Base-by-base conservation (phyloP, 345 rosid genomes). In the Draba incana region DNA sequence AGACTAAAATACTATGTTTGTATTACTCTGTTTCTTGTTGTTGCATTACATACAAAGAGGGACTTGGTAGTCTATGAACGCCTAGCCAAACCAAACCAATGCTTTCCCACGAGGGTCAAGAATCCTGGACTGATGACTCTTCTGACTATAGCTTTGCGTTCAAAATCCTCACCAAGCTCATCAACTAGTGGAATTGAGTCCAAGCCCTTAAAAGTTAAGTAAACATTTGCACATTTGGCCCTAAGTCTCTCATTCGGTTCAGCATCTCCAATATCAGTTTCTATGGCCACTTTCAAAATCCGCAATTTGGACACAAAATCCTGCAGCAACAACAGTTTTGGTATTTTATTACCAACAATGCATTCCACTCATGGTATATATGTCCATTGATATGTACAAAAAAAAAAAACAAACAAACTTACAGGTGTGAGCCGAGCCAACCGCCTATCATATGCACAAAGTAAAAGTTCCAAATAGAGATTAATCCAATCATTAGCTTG, bases 231-330 rank as follows among this genome's bases (percentile, higher is more conserved):
- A 20, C 46, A 2, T 10, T 57, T 38, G 28, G 62, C 62, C 31
- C 20, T 38, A 46, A 57, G 62, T 38, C 31, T 57, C 46, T 38
- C 45, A 16, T 57, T 35, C 1, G 42, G 43, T n/a, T 23, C 8
- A 13, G 5, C 13, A 59, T 43, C 62, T 10, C 39, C 10, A 2
- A 1, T 10, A 10, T 1, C 39, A 51, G 43, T 55, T 42, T 59
- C 64, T 25, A 59, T n/a, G 3, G 16, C 62, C 3, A 57, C 47
- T 59, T 59, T 25, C 49, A 59, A 2, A 59, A 59, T 59, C 7
- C 27, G 2, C 8, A 59, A 2, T 3, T 39, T 0, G 11, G 62
- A 24, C 47, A 57, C 0, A 57, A 6, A 1, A 2, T 11, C 3
- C 46, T 37, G 31, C 10, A 16, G 31, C 10, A 11, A 10, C 46